Conservation (phyloP, 208 protist species). For the Kentomonas sorsogonicus region DNA sequence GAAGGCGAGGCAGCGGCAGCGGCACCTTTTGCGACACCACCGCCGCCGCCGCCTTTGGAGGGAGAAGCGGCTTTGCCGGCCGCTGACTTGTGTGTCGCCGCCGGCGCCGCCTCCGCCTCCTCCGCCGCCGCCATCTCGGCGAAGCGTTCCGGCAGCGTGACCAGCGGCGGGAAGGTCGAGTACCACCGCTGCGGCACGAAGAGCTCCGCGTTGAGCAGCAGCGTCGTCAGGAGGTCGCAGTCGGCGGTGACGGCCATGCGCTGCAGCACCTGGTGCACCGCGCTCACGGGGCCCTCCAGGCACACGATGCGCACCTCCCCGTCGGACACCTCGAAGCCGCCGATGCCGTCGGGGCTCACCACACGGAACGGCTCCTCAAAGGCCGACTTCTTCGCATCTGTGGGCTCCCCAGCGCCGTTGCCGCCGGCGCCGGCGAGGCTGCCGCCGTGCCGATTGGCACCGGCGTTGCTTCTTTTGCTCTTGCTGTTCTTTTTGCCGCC, state of each 20-base stretch:
- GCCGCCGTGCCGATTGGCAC: too few relatives aligned
- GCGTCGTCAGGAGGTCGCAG: slow-evolving; percentile 16
- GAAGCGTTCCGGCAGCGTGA: slow-evolving; percentile 39
- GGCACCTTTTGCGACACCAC: too few relatives aligned
- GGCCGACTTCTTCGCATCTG: slow-evolving; percentile 10
- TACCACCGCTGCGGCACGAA: slow-evolving; percentile 68
- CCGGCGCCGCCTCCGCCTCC: not conserved
- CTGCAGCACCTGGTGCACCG: slow-evolving; percentile 65
- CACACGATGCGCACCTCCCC: slow-evolving; percentile 61
- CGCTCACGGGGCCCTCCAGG: slow-evolving; percentile 65
- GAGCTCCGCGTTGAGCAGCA: slow-evolving; percentile 79
- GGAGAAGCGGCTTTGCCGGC: too few relatives aligned
- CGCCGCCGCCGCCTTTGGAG: not conserved
- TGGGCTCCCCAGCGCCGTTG: not conserved
- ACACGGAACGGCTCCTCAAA: slow-evolving; percentile 54
- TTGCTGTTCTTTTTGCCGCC: slow-evolving; percentile 6
- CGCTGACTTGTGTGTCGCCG: too few relatives aligned
- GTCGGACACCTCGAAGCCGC: slow-evolving; percentile 85
- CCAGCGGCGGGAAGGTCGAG: slow-evolving; percentile 63
- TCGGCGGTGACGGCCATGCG: slow-evolving; percentile 13
- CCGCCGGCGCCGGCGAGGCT: slow-evolving; percentile 14
- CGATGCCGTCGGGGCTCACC: slow-evolving; percentile 67
- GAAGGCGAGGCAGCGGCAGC: too few relatives aligned
- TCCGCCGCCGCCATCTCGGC: not conserved
- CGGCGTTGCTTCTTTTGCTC: slow-evolving; percentile 21